phyloP scores from a whole-genome alignment of 331 rosid genomes.

The Malus hybrid region DNA sequence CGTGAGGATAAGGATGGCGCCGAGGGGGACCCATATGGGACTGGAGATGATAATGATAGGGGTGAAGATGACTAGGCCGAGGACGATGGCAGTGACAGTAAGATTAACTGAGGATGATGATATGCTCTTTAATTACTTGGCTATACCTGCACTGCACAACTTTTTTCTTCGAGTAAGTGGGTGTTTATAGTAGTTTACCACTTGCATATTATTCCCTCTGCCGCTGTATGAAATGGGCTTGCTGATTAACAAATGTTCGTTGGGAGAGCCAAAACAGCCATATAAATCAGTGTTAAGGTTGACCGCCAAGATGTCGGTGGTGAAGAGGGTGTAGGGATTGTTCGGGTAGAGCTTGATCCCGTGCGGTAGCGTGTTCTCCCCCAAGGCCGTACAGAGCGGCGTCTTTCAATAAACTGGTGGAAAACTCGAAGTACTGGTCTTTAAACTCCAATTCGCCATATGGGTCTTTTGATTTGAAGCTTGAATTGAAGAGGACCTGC shows the following conservation, averaged over 20 bases:
- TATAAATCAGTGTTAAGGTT: constrained; percentile 86
- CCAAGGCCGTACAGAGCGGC: constrained; percentile 71
- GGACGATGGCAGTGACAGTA: constrained; percentile 28
- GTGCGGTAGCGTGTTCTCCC: constrained; percentile 89
- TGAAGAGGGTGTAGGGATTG: constrained; percentile 84
- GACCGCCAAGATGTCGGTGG: constrained; percentile 70
- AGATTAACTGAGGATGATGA: not conserved
- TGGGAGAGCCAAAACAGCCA: constrained; percentile 22
- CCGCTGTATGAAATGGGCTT: too few relatives aligned
- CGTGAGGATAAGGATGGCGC: constrained; percentile 25
- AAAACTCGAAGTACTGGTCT: constrained; percentile 92
- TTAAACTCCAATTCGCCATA: constrained; percentile 63
- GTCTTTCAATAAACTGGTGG: constrained; percentile 64
- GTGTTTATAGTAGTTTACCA: too few relatives aligned
- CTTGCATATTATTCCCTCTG: too few relatives aligned
- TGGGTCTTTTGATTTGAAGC: constrained; percentile 42
- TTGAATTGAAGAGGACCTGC: constrained; percentile 58
- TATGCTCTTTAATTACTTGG: too few relatives aligned
- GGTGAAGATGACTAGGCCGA: constrained; percentile 40
- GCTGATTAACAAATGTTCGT: too few relatives aligned
- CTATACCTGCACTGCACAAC: too few relatives aligned
- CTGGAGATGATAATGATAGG: constrained; percentile 52
- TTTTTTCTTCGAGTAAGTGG: too few relatives aligned
- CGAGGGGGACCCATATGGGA: constrained; percentile 72
- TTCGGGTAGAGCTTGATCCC: constrained; percentile 72